These are phyloP conservation scores for Helminthosporium solani DNA, from an alignment of 2,329 filamentous ascomycete species.

Conservation along the genomic window DNA sequence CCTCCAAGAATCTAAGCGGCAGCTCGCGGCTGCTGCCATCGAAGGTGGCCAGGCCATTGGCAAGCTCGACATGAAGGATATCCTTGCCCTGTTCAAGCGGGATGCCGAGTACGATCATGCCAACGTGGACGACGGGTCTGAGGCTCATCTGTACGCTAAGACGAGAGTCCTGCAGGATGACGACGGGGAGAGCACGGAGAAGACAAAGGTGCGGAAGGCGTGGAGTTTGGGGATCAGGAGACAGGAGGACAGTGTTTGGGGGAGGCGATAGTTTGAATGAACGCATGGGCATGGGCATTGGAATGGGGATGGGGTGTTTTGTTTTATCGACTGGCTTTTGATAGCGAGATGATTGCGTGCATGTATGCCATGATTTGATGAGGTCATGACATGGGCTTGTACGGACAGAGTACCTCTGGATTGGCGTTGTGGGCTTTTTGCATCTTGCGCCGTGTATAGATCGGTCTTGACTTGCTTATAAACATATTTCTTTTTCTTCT, in stretches of 20 bases:
- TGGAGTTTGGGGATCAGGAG: constrained; percentile 31
- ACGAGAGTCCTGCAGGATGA: constrained; percentile 30
- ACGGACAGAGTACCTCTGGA: not conserved
- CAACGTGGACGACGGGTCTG: constrained; percentile 42
- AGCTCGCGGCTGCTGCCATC: constrained; percentile 87
- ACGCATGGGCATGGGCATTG: not conserved
- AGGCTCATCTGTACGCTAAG: constrained; percentile 37
- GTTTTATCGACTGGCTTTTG: not conserved
- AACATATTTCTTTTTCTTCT: no score
- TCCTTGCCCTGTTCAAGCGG: constrained; percentile 82
- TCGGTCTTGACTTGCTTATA: not conserved
- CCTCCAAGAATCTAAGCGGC: constrained; percentile 89
- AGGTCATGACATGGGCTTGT: not conserved
- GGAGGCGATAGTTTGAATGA: constrained; percentile 34
- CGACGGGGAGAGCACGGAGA: constrained; percentile 17
- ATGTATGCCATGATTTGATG: not conserved
- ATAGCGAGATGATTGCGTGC: not conserved
- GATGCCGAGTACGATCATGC: constrained; percentile 58
- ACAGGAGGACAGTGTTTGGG: constrained; percentile 46
- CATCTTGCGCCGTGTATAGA: not conserved
- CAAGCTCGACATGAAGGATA: constrained; percentile 90
- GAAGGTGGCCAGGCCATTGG: constrained; percentile 76
- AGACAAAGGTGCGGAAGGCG: constrained; percentile 29
- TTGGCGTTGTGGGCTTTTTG: not conserved
- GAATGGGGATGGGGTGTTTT: not conserved